Evolutionary conservation across 441 rosid species (phyloP), one percentile per base, ranked within the genome.

Genomic region (Metrosideros polymorpha): DNA sequence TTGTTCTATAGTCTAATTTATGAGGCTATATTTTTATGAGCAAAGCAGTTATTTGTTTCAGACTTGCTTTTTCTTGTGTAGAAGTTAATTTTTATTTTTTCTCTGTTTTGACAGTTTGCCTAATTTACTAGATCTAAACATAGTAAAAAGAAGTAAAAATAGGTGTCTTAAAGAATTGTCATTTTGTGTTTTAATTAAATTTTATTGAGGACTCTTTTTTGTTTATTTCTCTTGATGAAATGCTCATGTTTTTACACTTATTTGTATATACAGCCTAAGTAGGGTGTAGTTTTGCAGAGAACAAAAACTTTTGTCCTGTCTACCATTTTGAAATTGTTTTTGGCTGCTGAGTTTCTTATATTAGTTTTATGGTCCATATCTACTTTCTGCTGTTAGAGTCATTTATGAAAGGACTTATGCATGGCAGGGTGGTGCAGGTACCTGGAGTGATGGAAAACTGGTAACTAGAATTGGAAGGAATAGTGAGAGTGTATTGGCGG

Each of bases 351-450:
- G 27, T 35, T 79, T 77, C 30, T 56, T 29, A 24, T 54, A 25
- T 22, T 52, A 50, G 39, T 52, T 30, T 17, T 85, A 45, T 84
- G 51, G 22, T 55, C 15, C 51, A 42, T 84, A 35, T 7, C 84
- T 86, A 77, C 17, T 24, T 30, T 85, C 49, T 59, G 86, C 63
- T 89, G 84, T 85, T 87, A 88, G 77, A 90, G 87, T 93, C 89
- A 91, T 92, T 83, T 66, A 84, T 87, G 92, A 87, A 89, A 94
- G 97, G 90, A 95, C 98, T 94, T 96, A 95, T 94, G 90, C 76
- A 83, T 93, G 87, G 94, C 99, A 97, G 99, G 99, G 99, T 94
- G 99, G 98, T 95, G 99, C 99, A 95, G 99, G 99, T 95, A 94
- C 99, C 51, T 97, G 99, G 99, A 97, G 99, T 88, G 99, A 97